Conservation (phyloP, 192 early-diverging fungal genomes). For the Coemansia sp. region DNA sequence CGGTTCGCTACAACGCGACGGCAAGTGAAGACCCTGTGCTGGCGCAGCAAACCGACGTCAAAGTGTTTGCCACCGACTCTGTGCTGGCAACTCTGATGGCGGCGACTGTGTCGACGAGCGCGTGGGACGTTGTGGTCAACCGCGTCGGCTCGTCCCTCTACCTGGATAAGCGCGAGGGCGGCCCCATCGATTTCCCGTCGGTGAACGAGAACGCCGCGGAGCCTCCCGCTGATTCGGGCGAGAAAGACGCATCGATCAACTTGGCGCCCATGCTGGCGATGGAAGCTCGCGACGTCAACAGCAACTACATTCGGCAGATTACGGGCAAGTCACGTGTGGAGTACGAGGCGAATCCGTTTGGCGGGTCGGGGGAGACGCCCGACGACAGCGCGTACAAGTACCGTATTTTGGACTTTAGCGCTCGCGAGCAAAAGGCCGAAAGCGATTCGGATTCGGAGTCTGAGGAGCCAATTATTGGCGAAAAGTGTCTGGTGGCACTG, state of each 20-base stretch:
- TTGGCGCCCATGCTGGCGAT: constrained; percentile 74
- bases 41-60: constrained; percentile 53
- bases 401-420: constrained; percentile 75
- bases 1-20: constrained; percentile 71
- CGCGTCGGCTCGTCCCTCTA: constrained; percentile 77
- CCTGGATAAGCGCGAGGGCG: constrained; percentile 89
- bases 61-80: constrained; percentile 87
- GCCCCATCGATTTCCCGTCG: constrained; percentile 74
- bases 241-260: constrained; percentile 82
- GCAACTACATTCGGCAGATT: constrained; percentile 80
- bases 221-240: constrained; percentile 81
- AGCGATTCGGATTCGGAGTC: constrained; percentile 20
- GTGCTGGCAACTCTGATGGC: constrained; percentile 92
- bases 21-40: constrained; percentile 83
- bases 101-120: constrained; percentile 82
- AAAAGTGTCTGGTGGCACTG: constrained; percentile 66
- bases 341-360: constrained; percentile 58
- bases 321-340: constrained; percentile 53
- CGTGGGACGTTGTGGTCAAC: constrained; percentile 94
- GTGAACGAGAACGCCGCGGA: constrained; percentile 96
- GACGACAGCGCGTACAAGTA: constrained; percentile 81
- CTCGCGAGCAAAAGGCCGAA: constrained; percentile 2
- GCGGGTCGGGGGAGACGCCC: constrained; percentile 45
- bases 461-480: constrained; percentile 54
- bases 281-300: constrained; percentile 86